Conservation (phyloP, 2,329 filamentous ascomycete species). For the Rhytidhysteron rufulum region DNA sequence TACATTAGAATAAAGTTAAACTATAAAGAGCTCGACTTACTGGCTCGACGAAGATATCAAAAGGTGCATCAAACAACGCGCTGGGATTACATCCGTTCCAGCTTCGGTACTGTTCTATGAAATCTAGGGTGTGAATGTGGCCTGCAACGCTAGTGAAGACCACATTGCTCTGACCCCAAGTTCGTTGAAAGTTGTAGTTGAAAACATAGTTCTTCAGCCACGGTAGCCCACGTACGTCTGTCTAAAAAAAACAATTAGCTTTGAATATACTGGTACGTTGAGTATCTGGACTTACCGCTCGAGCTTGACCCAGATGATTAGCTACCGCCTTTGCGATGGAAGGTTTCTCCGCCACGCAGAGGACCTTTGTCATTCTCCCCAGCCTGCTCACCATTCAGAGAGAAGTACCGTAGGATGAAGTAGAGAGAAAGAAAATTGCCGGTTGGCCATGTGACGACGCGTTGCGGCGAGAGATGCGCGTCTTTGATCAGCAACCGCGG, state of each 20-base stretch:
- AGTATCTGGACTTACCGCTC: slow-evolving; percentile 55
- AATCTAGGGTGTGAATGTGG: slow-evolving; percentile 79
- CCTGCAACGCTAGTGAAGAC: slow-evolving; percentile 93
- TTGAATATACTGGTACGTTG: slow-evolving; percentile 1
- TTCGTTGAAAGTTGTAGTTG: slow-evolving; percentile 75
- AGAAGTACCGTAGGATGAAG: slow-evolving; percentile 1
- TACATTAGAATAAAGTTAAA: slow-evolving; percentile 14
- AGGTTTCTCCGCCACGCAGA: slow-evolving; percentile 83
- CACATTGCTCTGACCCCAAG: slow-evolving; percentile 78
- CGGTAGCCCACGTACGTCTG: slow-evolving; percentile 61
- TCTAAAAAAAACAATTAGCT: slow-evolving; percentile 44
- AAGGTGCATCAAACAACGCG: slow-evolving; percentile 75
- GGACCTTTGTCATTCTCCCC: slow-evolving; percentile 50
- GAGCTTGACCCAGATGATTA: slow-evolving; percentile 75
- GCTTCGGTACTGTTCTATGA: slow-evolving; percentile 66
- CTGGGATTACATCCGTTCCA: slow-evolving; percentile 81
- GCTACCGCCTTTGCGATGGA: slow-evolving; percentile 95
- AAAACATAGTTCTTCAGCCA: slow-evolving; percentile 96
- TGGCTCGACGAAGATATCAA: slow-evolving; percentile 63
- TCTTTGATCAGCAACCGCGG: background rate
- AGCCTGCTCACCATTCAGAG: too few relatives aligned
- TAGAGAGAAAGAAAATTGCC: slow-evolving; percentile 1
- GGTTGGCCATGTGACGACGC: slow-evolving; percentile 36
- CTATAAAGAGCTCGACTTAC: slow-evolving; percentile 51
- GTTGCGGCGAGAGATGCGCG: slow-evolving; percentile 10